Conservation (phyloP, 441 rosid species). For the Jatropha podagrica region DNA sequence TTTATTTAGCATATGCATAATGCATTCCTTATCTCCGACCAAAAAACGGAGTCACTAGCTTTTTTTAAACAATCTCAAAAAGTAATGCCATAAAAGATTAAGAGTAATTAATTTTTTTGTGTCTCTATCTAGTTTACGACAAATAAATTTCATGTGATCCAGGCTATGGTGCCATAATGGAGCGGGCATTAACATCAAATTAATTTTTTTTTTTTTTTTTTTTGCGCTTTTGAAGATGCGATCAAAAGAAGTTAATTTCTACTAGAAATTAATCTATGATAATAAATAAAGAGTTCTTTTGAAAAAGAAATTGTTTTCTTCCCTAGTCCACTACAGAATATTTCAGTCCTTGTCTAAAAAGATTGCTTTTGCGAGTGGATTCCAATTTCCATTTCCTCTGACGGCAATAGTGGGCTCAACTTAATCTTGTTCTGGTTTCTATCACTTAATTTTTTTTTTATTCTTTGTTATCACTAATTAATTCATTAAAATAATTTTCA, state of each 20-base stretch:
- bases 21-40: not conserved
- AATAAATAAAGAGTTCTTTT: not conserved
- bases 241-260: not conserved
- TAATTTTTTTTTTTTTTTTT: not conserved
- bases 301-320: not conserved
- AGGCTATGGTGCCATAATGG: not conserved
- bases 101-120: not conserved
- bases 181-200: not conserved
- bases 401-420: constrained; percentile 15
- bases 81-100: not conserved
- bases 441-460: not conserved
- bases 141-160: not conserved
- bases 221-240: not conserved
- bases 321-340: not conserved
- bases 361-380: constrained; percentile 12
- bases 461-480: not conserved
- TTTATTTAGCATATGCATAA: not conserved
- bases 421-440: constrained; percentile 1
- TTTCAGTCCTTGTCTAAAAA: not conserved
- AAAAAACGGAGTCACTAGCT: not conserved
- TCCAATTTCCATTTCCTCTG: constrained; percentile 7
- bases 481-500: not conserved
- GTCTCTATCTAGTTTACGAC: not conserved
- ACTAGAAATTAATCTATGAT: not conserved
- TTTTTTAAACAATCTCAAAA: not conserved